Evolutionary conservation across 345 rosid genomes (phyloP), one percentile per base, ranked within the genome.

Genomic region (Eucalyptus decipiens): DNA sequence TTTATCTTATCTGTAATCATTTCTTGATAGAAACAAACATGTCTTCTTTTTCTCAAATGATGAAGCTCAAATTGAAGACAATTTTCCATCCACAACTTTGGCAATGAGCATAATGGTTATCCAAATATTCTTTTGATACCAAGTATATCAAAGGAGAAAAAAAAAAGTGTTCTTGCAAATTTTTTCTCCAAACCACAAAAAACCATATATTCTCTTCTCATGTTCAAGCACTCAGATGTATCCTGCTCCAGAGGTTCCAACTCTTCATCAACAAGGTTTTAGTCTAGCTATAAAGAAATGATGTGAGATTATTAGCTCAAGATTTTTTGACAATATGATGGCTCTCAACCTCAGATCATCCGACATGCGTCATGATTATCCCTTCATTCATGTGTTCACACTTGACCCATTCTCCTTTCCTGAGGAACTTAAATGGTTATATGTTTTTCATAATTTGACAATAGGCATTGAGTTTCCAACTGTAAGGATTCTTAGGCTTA

Each of bases 391-490:
- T 58, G 65, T 58, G n/a, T 11, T 26, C 65, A 58, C 65, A 58
- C 0, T 24, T 58, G 65, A 58, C 6, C 0, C 15, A 12, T 0
- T 58, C 65, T 24, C 3, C 13, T 5, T 58, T 58, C 15, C 15
- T 3, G 1, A 58, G 28, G n/a, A 26, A 26, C 65, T 58, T 24
- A 58, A 58, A 11, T 58, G 65, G n/a, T 26, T 58, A 28, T 11
- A 58, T 11, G 15, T 58, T 10, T 58, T 5, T 58, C 65, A 58
- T 2, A 26, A 11, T 58, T 5, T 58, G 26, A 26, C 7, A 24
- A 12, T 11, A 6, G 65, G n/a, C 30, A 26, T 58, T 24, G 65
- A 58, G 65, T 24, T 58, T 11, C n/a, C 14, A 12, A 11, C 4
- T 1, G 13, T 4, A 11, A 26, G 65, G 30, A 26, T 58, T 58